Percentiles rank a stretch among this genome's conserved stretches.
Evolutionary conservation across 2,329 filamentous ascomycete genomes (phyloP).

Genomic region (Arachnopeziza araneosa): DNA sequence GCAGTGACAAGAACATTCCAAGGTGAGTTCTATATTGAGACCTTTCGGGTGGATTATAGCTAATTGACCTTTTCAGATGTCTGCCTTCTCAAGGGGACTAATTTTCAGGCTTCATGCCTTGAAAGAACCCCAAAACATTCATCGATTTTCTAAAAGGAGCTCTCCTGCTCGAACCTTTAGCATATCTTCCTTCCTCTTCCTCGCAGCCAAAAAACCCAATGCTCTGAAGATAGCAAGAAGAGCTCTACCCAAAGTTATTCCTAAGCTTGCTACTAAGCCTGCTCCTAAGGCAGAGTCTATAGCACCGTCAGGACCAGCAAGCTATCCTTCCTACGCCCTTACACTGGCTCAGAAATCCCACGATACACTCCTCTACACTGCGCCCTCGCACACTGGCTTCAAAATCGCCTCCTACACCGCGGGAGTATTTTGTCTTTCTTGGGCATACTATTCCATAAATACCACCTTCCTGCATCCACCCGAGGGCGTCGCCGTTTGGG

Average conservation of each 20-base stretch:
- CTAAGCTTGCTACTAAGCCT: neutral
- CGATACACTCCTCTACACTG: constrained; percentile 58
- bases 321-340: constrained; percentile 41
- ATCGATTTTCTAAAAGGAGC: constrained; percentile 12
- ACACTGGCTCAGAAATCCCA: constrained; percentile 48
- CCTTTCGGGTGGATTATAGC: constrained; percentile 2
- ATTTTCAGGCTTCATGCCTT: constrained; percentile 17
- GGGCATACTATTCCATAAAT: constrained; percentile 46
- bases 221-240: neutral
- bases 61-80: constrained; percentile 25
- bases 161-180: constrained; percentile 18
- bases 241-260: neutral
- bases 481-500: constrained; percentile 48
- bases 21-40: neutral
- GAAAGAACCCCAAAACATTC: constrained; percentile 3
- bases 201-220: constrained; percentile 12
- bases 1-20: neutral
- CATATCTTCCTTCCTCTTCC: constrained; percentile 15
- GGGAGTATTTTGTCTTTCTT: constrained; percentile 47
- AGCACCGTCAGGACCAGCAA: neutral
- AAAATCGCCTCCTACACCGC: constrained; percentile 54
- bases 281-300: constrained; percentile 3
- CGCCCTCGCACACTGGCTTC: constrained; percentile 58
- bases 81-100: constrained; percentile 33
- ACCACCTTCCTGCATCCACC: constrained; percentile 44